phyloP scores from a whole-genome alignment of 371 early-diverging fungal species.

The Mortierella sp. region DNA sequence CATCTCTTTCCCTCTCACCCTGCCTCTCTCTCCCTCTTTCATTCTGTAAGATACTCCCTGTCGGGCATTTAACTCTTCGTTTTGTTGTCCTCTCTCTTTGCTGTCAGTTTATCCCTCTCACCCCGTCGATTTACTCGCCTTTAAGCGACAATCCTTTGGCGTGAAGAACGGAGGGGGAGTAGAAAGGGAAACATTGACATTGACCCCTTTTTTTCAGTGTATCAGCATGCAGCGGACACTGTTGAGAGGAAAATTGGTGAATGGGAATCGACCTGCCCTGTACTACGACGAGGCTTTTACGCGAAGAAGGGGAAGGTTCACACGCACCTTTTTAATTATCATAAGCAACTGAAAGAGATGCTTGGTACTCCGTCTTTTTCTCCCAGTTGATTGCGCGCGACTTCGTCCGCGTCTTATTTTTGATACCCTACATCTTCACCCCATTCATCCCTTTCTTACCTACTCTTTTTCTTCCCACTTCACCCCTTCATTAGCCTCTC shows the following conservation, averaged over 20 bases:
- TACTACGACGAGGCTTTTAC: background rate
- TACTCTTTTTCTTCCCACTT: background rate
- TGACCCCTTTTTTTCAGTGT: too few species aligned
- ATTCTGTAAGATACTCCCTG: background rate
- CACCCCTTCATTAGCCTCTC: background rate
- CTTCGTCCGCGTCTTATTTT: background rate
- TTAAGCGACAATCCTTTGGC: too few species aligned
- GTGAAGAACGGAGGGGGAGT: too few species aligned
- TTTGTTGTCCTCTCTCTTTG: too few species aligned
- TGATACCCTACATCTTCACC: background rate
- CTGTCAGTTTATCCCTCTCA: too few species aligned
- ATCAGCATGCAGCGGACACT: background rate
- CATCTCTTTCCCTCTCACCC: background rate
- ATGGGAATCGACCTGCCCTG: conserved; percentile 8
- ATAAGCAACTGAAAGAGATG: background rate
- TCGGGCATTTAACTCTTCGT: background rate
- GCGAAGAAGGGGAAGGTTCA: background rate
- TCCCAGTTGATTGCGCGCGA: background rate
- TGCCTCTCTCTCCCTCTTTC: background rate
- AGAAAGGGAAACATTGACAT: too few species aligned
- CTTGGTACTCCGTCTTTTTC: background rate
- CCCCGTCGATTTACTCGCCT: too few species aligned
- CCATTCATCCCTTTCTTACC: background rate
- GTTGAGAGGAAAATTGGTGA: background rate
- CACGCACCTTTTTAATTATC: background rate